These are phyloP conservation scores for Aspergillus terreus DNA, from an alignment of 2,329 filamentous ascomycete genomes.

Conservation along the genomic window DNA sequence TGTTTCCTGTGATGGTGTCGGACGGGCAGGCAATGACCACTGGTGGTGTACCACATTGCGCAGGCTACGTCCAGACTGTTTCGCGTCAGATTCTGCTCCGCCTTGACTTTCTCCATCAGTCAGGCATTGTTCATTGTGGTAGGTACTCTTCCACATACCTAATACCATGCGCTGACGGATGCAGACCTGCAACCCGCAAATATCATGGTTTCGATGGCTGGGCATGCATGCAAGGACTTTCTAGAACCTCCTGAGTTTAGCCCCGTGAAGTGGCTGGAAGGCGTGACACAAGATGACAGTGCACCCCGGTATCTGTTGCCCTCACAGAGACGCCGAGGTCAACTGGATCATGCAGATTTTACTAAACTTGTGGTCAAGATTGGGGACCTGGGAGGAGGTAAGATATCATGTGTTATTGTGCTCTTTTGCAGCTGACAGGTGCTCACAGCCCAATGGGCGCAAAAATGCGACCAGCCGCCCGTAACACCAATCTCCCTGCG, in stretches of 20 bases:
- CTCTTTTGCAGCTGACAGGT: background rate
- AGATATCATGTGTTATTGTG: background rate
- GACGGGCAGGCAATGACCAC: conserved; percentile 19
- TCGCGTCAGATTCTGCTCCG: conserved; percentile 21
- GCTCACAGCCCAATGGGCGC: conserved; percentile 5
- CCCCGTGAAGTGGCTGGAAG: conserved; percentile 16
- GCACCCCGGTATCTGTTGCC: conserved; percentile 17
- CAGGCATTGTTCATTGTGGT: conserved; percentile 24
- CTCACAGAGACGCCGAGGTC: conserved; percentile 15
- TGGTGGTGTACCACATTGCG: conserved; percentile 8
- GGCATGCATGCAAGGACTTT: background rate
- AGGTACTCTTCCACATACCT: background rate
- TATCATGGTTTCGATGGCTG: conserved; percentile 14
- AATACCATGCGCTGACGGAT: background rate
- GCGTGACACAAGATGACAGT: conserved; percentile 12
- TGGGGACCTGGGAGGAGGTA: conserved; percentile 22
- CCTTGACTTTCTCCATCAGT: conserved; percentile 24
- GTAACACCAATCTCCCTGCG: conserved; percentile 15
- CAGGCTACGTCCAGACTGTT: conserved; percentile 17
- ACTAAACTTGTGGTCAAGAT: conserved; percentile 16
- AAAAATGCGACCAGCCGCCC: conserved; percentile 7
- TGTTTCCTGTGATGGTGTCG: conserved; percentile 23
- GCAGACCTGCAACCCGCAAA: conserved; percentile 22
- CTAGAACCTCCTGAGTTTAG: conserved; percentile 14
- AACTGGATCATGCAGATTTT: conserved; percentile 10